Conservation (phyloP, 177 flowering plant genomes). For the Vitis hybrid region DNA sequence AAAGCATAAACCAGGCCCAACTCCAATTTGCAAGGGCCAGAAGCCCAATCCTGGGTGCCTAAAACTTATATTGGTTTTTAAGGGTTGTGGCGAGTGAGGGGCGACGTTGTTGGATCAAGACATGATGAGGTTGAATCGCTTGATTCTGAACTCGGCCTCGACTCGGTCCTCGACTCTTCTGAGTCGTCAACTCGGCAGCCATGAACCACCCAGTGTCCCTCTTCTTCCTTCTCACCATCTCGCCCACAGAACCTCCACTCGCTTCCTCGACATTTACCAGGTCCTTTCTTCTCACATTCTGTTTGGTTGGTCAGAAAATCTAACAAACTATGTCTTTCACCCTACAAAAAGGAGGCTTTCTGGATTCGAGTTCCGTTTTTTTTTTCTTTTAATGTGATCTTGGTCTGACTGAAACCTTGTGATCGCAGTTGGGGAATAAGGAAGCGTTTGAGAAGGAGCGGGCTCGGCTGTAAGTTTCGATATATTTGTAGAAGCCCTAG, state of each 20-base stretch:
- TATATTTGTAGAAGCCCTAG: background rate
- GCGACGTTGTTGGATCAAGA: background rate
- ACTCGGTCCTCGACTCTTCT: slow-evolving; percentile 6
- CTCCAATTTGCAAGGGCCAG: too few species aligned
- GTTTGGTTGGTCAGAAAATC: background rate
- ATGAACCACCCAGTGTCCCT: slow-evolving; percentile 8
- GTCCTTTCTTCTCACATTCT: slow-evolving; percentile 18
- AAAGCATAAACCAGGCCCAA: too few species aligned
- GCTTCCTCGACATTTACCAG: slow-evolving; percentile 80
- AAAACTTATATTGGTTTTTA: background rate
- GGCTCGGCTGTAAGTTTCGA: slow-evolving; percentile 69
- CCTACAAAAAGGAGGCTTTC: background rate
- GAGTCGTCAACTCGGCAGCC: background rate
- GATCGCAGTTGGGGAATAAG: slow-evolving; percentile 65
- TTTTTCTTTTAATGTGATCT: background rate
- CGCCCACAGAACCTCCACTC: slow-evolving; percentile 43
- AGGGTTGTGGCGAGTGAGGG: background rate
- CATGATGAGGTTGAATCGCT: slow-evolving; percentile 32
- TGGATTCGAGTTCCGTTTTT: background rate
- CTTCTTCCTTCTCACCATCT: slow-evolving; percentile 31
- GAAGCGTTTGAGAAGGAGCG: slow-evolving; percentile 78
- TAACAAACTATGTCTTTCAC: background rate
- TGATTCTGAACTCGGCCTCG: slow-evolving; percentile 1
- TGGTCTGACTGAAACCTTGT: background rate
- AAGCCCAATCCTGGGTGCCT: too few species aligned